Evolutionary conservation across 2,329 filamentous ascomycete genomes (phyloP).

Genomic region (Atkinsonella texensis): DNA sequence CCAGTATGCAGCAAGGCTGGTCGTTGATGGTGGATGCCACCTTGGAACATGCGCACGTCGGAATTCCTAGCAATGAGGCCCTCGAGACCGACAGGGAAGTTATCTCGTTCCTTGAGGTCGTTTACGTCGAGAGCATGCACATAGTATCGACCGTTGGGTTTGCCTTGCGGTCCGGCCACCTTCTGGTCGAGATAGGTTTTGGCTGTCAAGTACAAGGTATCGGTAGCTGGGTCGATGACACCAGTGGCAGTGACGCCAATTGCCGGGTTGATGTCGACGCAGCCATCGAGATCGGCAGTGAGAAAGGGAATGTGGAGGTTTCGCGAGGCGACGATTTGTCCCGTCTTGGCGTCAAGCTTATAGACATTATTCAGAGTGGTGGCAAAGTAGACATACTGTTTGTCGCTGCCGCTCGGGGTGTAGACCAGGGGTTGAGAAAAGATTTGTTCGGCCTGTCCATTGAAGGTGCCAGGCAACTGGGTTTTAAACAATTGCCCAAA

Average conservation of each 20-base stretch:
- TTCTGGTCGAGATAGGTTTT: conserved; percentile 29
- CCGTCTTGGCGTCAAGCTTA: conserved; percentile 42
- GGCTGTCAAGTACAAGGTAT: conserved; percentile 31
- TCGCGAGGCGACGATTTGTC: conserved; percentile 33
- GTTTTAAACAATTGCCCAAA: conserved; percentile 45
- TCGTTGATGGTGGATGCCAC: conserved; percentile 39
- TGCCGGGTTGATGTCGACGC: conserved; percentile 35
- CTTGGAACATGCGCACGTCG: conserved; percentile 34
- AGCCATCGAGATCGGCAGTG: conserved; percentile 34
- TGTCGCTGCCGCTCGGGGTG: conserved; percentile 31
- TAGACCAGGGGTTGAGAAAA: conserved; percentile 38
- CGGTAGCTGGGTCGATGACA: conserved; percentile 31
- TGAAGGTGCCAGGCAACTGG: conserved; percentile 38
- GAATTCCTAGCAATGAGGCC: conserved; percentile 34
- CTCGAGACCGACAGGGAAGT: conserved; percentile 37
- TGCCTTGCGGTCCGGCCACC: conserved; percentile 19
- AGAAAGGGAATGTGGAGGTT: conserved; percentile 39
- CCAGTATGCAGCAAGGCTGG: conserved; percentile 34
- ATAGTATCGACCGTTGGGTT: conserved; percentile 22
- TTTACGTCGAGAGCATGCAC: conserved; percentile 27
- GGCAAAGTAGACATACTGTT: conserved; percentile 42
- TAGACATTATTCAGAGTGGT: conserved; percentile 48
- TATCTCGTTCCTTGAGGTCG: conserved; percentile 23
- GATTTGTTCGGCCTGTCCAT: conserved; percentile 36
- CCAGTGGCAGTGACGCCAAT: conserved; percentile 34